Conservation (phyloP, 176 grass and related monocot genomes). For the Oryza coarctata region DNA sequence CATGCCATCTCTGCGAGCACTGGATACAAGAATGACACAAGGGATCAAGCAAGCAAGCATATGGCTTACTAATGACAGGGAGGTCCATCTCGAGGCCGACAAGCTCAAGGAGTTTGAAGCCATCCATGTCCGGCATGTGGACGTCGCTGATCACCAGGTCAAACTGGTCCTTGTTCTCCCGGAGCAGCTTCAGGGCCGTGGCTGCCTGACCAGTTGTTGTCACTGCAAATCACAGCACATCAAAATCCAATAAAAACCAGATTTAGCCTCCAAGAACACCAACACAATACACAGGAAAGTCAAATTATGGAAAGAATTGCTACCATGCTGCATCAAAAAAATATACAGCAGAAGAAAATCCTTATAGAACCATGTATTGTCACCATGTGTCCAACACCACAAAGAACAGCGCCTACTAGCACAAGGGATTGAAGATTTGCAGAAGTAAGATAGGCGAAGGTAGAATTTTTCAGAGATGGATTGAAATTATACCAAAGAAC, state of each 20-base stretch:
- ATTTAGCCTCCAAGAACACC: too few species aligned
- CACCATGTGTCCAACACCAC: not conserved
- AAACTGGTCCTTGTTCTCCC: slow-evolving; percentile 79
- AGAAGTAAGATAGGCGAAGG: not conserved
- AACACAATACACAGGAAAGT: not conserved
- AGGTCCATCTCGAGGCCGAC: slow-evolving; percentile 91
- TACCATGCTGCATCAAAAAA: not conserved
- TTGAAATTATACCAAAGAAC: not conserved
- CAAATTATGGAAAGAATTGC: not conserved
- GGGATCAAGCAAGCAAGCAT: not conserved
- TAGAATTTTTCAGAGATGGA: not conserved
- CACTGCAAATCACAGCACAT: slow-evolving; percentile 54
- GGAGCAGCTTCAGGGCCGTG: slow-evolving; percentile 62
- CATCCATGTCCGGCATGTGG: slow-evolving; percentile 97
- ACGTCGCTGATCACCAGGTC: slow-evolving; percentile 92
- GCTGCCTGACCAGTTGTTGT: slow-evolving; percentile 61
- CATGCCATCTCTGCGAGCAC: slow-evolving; percentile 4
- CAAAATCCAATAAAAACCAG: slow-evolving; percentile 19
- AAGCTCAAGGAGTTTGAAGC: slow-evolving; percentile 85
- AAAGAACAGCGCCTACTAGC: not conserved
- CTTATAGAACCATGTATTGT: not conserved
- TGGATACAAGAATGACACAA: not conserved
- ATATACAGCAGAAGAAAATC: not conserved
- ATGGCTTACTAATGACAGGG: slow-evolving; percentile 82
- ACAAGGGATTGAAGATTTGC: not conserved